phyloP scores from a whole-genome alignment of 805 yeast species.

The Dipodascopsis tothii region DNA sequence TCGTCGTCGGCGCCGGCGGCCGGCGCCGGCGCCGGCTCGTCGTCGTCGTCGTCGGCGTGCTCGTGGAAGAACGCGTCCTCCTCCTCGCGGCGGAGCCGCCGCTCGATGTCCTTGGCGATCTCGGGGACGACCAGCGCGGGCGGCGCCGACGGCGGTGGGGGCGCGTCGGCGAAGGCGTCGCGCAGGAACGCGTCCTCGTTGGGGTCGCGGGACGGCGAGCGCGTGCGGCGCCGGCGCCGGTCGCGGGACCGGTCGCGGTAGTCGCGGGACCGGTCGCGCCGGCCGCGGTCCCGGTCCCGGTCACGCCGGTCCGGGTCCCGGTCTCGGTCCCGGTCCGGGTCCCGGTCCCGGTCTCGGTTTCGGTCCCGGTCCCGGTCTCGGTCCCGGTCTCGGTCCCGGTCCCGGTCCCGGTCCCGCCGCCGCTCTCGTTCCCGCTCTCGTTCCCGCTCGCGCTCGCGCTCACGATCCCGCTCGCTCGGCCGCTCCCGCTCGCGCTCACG shows the following conservation, averaged over 20 bases:
- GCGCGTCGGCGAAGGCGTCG: neutral
- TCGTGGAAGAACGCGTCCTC: slow-evolving; percentile 14
- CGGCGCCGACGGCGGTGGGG: neutral
- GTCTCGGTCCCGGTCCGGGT: slow-evolving; percentile 1
- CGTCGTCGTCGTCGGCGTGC: neutral
- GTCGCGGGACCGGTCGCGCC: too few relatives aligned
- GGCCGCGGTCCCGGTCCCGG: slow-evolving; percentile 4
- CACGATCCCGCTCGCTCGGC: slow-evolving; percentile 8
- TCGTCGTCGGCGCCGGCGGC: slow-evolving; percentile 24
- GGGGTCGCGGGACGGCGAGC: too few relatives aligned
- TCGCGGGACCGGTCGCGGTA: too few relatives aligned
- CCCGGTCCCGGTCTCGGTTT: slow-evolving; percentile 6
- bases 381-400: slow-evolving; percentile 8
- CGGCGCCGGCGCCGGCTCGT: slow-evolving; percentile 15
- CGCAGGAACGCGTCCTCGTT: neutral
- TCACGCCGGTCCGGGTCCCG: slow-evolving; percentile 7
- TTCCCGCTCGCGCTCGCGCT: slow-evolving; percentile 1
- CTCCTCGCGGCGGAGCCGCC: slow-evolving; percentile 7
- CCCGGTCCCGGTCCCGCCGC: slow-evolving; percentile 10
- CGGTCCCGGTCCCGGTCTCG: slow-evolving; percentile 6
- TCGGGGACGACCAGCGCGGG: slow-evolving; percentile 8
- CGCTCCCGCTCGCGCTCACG: slow-evolving; percentile 1
- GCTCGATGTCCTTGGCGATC: slow-evolving; percentile 24
- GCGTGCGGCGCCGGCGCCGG: too few relatives aligned
- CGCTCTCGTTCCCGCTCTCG: slow-evolving; percentile 14